Conservation (phyloP, 345 rosid genomes). For the Eutrema yunnanense region DNA sequence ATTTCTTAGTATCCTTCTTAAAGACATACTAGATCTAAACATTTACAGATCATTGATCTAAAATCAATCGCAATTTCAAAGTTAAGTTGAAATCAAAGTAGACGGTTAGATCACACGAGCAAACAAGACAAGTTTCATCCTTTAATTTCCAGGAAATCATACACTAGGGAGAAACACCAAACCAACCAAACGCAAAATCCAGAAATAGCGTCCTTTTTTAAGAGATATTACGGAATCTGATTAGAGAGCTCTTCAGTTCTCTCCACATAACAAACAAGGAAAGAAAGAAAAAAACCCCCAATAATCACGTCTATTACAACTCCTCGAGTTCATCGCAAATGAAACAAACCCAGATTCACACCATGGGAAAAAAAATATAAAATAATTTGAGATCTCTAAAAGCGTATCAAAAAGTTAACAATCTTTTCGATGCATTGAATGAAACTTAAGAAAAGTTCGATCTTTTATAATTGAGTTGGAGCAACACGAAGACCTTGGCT, state of each 20-base stretch:
- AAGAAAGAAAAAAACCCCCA: background rate
- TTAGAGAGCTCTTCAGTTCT: background rate
- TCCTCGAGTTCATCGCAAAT: slow-evolving; percentile 4
- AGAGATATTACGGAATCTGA: background rate
- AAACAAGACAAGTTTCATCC: background rate
- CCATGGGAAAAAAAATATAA: background rate
- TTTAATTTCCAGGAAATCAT: background rate
- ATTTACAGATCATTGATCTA: background rate
- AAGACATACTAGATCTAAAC: background rate
- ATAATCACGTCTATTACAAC: background rate
- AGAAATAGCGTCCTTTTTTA: background rate
- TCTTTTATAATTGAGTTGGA: background rate
- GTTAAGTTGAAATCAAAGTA: background rate
- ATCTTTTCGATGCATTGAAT: slow-evolving; percentile 7
- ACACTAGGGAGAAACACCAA: background rate
- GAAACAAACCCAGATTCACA: background rate
- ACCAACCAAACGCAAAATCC: background rate
- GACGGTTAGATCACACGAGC: background rate
- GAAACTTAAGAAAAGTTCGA: background rate
- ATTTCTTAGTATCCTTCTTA: background rate
- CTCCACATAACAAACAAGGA: background rate
- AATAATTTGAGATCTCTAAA: background rate
- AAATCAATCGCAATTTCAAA: background rate
- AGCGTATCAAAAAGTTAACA: background rate
- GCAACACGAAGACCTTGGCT: background rate